Percentiles rank a stretch among this genome's conserved stretches.
Evolutionary conservation across 2,329 filamentous ascomycete genomes (phyloP).

Genomic region (Helotiales sp.): DNA sequence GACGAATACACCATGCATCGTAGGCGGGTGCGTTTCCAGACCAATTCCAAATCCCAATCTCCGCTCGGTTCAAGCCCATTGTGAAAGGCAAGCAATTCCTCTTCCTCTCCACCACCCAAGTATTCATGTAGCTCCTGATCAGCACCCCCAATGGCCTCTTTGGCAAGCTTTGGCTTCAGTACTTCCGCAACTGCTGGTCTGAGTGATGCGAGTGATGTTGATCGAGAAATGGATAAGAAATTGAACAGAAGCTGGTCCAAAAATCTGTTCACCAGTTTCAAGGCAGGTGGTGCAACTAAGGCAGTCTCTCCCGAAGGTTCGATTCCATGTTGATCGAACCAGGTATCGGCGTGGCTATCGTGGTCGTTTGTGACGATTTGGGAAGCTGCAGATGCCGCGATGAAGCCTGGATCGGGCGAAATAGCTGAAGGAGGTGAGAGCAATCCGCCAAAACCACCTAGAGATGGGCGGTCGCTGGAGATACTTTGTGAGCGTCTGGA

Average conservation of each 20-base stretch:
- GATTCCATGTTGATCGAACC: constrained; percentile 71
- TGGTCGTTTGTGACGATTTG: constrained; percentile 91
- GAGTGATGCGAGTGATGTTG: constrained; percentile 75
- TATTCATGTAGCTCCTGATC: constrained; percentile 90
- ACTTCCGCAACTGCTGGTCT: constrained; percentile 85
- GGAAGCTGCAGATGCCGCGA: constrained; percentile 84
- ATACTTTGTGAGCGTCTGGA: constrained; percentile 57
- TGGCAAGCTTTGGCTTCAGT: constrained; percentile 86
- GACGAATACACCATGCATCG: constrained; percentile 99
- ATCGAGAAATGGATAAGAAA: constrained; percentile 79
- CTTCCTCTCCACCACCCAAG: constrained; percentile 76
- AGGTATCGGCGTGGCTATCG: constrained; percentile 72
- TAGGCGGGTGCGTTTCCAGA: constrained; percentile 91
- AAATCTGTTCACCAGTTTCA: constrained; percentile 86
- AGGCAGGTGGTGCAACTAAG: constrained; percentile 72
- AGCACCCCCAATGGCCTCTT: constrained; percentile 79
- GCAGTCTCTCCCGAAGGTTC: constrained; percentile 71
- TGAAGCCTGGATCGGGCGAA: constrained; percentile 82
- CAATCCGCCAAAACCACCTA: constrained; percentile 60
- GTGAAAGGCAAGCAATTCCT: constrained; percentile 66
- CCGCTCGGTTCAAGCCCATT: constrained; percentile 55
- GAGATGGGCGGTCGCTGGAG: constrained; percentile 73
- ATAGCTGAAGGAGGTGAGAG: constrained; percentile 70
- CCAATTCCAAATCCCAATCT: constrained; percentile 87
- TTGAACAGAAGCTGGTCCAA: constrained; percentile 93